Evolutionary conservation across 371 early-diverging fungal genomes (phyloP).

Genomic region (Dipsacomyces acuminosporus): DNA sequence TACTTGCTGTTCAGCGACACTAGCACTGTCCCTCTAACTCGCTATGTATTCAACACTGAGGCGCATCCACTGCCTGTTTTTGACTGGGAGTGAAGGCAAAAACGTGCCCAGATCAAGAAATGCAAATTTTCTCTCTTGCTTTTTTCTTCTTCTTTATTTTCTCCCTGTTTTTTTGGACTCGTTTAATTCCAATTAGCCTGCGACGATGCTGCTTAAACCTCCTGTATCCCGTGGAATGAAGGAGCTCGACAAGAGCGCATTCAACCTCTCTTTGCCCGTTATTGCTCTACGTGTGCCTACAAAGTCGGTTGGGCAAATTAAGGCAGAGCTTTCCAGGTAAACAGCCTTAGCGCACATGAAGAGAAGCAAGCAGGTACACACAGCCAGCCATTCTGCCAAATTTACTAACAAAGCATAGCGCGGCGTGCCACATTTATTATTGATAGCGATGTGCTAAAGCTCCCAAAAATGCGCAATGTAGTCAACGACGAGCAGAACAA

Average conservation of each 20-base stretch:
- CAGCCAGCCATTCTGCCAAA: no score
- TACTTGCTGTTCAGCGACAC: conserved; percentile 72
- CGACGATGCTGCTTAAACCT: conserved; percentile 31
- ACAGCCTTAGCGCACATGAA: no score
- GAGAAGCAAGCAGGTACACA: no score
- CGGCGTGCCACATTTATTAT: conserved; percentile 1
- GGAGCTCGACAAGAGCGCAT: conserved; percentile 58
- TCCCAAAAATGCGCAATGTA: conserved; percentile 68
- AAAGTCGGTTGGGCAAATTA: conserved; percentile 52
- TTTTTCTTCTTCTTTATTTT: not conserved
- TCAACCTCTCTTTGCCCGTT: conserved; percentile 53
- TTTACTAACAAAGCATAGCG: not conserved
- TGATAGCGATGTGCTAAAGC: conserved; percentile 58
- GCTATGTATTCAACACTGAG: conserved; percentile 85
- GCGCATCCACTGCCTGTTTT: conserved; percentile 66
- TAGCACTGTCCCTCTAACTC: conserved; percentile 61
- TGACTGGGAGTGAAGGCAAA: conserved; percentile 7
- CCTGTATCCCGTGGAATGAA: conserved; percentile 44
- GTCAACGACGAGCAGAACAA: conserved; percentile 55
- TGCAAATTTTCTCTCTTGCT: not conserved
- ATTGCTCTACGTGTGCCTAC: conserved; percentile 65
- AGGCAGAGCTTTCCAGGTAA: conserved; percentile 48
- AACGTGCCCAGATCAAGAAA: no score
- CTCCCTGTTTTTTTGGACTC: no score
- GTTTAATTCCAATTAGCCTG: no score